A percentile compares a stretch with the other conserved stretches of the same genome.
These are phyloP conservation scores for Arabidopsis hybrid DNA, from an alignment of 441 rosid species.

Conservation along the genomic window DNA sequence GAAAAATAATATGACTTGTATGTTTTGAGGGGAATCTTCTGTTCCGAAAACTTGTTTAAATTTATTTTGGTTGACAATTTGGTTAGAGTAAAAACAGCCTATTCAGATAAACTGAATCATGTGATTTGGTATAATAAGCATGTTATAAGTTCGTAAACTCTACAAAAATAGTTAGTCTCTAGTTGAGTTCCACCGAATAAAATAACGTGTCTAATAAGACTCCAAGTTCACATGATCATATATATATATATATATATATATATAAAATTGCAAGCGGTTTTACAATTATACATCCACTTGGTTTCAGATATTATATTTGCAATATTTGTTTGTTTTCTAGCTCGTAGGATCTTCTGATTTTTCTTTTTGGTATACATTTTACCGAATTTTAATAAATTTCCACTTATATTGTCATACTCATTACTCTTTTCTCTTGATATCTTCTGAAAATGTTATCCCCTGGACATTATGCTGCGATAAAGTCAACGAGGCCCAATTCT, in stretches of 20 bases:
- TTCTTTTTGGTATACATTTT: background rate
- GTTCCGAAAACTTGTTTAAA: background rate
- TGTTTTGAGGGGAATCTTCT: background rate
- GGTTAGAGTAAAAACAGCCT: background rate
- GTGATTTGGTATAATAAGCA: background rate
- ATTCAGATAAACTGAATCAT: background rate
- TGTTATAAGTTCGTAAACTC: slow-evolving; percentile 17
- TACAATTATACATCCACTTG: slow-evolving; percentile 15
- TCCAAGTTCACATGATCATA: slow-evolving; percentile 1
- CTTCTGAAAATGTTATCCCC: too few relatives aligned
- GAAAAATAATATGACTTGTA: too few relatives aligned
- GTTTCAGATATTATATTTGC: slow-evolving; percentile 12
- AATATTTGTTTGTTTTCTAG: slow-evolving; percentile 20
- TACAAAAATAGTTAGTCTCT: slow-evolving; percentile 22
- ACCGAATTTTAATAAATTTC: background rate
- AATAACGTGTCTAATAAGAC: background rate
- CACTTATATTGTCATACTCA: background rate
- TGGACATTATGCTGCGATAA: background rate
- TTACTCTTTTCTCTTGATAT: background rate
- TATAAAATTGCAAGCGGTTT: background rate
- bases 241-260: too few relatives aligned
- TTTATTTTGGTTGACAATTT: background rate
- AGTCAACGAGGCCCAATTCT: slow-evolving; percentile 9
- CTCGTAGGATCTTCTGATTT: slow-evolving; percentile 1
- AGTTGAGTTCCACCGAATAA: slow-evolving; percentile 26